Conservation (phyloP, 306 rosid species). For the Pyrus betulifolia region DNA sequence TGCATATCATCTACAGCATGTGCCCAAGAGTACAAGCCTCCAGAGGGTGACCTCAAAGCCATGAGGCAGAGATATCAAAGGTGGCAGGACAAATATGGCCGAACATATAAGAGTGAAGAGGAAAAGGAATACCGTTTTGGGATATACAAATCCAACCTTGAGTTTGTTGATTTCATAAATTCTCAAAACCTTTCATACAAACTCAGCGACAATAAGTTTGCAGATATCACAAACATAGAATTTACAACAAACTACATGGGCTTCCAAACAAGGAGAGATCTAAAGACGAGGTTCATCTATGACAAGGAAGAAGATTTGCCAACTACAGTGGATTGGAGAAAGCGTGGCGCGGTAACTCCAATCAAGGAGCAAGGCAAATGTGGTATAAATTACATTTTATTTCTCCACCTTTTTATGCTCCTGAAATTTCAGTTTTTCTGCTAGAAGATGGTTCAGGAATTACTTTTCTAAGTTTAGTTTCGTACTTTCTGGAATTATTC, state of each 20-base stretch:
- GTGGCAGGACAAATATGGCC: conserved; percentile 36
- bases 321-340: conserved; percentile 58
- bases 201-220: conserved; percentile 54
- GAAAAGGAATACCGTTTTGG: conserved; percentile 45
- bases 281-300: conserved; percentile 22
- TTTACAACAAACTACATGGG: conserved; percentile 38
- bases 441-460: not conserved
- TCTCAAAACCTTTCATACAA: conserved; percentile 48
- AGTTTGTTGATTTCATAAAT: conserved; percentile 41
- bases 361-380: conserved; percentile 69
- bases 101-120: conserved; percentile 25
- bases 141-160: conserved; percentile 46
- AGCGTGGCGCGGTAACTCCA: conserved; percentile 46
- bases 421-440: not conserved
- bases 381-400: conserved; percentile 34
- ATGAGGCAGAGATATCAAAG: conserved; percentile 43
- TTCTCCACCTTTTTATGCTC: not conserved
- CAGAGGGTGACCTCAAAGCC: conserved; percentile 2
- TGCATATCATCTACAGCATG: conserved; percentile 25
- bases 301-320: conserved; percentile 21
- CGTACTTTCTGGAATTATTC: not conserved
- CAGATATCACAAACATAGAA: conserved; percentile 60
- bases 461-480: not conserved
- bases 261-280: not conserved
- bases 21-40: conserved; percentile 10